Evolutionary conservation across 192 early-diverging fungal species (phyloP), one percentile per base, ranked within the genome.

Genomic region (Mycoemilia scoparia): DNA sequence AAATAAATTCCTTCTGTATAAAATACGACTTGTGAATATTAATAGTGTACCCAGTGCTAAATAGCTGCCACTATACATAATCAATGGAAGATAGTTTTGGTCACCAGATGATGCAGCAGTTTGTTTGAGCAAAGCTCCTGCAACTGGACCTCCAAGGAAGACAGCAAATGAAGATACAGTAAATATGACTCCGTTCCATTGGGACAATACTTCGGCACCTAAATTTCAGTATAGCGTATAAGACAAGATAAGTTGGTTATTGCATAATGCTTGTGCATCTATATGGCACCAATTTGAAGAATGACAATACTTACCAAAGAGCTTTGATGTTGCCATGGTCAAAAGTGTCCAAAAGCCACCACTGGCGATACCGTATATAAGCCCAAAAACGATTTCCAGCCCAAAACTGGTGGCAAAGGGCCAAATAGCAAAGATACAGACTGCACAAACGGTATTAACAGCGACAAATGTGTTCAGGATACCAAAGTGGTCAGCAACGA

Each of bases 301-400:
- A n/a, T n/a, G n/a, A n/a, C n/a, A n/a, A n/a, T n/a, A n/a, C n/a
- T n/a, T 30, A 2, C 57, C 57, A 39, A 60, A 60, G 28, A 60
- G 28, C 32, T 50, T 49, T 5, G 34, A 51, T 0, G 57, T 52
- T 0, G 52, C 57, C 22, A 60, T 29, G 16, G 57, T 51, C 3
- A 39, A 39, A n/a, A 60, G 34, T 7, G 57, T 41, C 57, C 57
- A 60, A 43, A 45, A 55, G 5, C 57, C 57, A 9, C 57, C 57
- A 2, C 51, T 39, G 11, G 46, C 22, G 14, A 49, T 43, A 1
- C 57, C 57, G 15, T 60, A 60, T 7, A 45, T 31, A 24, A 60
- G 11, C 4, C 31, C 34, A 46, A 60, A 43, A 7, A 46, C 57
- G 1, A 55, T 25, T 24, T 43, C 57, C 5, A 50, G 43, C 13